A percentile compares a stretch with the other conserved stretches of the same genome.
phyloP scores from a whole-genome alignment of 108 stramenopile genomes.

The Stephanodiscus triporus region DNA sequence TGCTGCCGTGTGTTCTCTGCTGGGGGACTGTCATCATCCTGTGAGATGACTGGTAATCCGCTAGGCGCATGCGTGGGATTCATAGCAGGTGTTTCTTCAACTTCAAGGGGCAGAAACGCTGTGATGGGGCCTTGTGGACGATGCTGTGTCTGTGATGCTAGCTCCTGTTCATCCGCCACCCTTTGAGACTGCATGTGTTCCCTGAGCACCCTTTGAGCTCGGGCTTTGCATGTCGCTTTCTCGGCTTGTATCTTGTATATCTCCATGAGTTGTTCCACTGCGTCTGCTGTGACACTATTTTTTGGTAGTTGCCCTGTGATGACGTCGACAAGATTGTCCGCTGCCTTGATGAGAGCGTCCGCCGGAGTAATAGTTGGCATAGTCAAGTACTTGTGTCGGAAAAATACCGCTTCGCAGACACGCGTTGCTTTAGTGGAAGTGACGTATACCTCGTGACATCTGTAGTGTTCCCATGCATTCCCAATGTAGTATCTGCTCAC shows the following conservation, averaged over 20 bases:
- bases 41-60: neutral
- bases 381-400: neutral
- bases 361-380: neutral
- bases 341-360: constrained; percentile 20
- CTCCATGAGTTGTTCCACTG: constrained; percentile 4
- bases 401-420: too few relatives aligned
- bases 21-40: neutral
- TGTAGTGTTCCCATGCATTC: constrained; percentile 6
- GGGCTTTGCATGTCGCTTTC: neutral
- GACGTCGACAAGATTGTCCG: neutral
- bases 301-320: neutral
- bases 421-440: too few relatives aligned
- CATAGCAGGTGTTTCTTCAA: too few relatives aligned
- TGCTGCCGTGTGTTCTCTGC: neutral
- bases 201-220: neutral
- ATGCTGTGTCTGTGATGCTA: too few relatives aligned
- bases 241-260: neutral
- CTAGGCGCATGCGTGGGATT: too few relatives aligned
- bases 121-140: too few relatives aligned
- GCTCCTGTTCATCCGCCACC: too few relatives aligned
- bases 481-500: constrained; percentile 3
- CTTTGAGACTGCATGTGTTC: neutral
- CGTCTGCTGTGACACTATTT: neutral
- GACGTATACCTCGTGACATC: neutral
- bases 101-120: too few relatives aligned